Base-by-base conservation (phyloP, 192 early-diverging fungal genomes). In the Gamsiella multidivaricata region DNA sequence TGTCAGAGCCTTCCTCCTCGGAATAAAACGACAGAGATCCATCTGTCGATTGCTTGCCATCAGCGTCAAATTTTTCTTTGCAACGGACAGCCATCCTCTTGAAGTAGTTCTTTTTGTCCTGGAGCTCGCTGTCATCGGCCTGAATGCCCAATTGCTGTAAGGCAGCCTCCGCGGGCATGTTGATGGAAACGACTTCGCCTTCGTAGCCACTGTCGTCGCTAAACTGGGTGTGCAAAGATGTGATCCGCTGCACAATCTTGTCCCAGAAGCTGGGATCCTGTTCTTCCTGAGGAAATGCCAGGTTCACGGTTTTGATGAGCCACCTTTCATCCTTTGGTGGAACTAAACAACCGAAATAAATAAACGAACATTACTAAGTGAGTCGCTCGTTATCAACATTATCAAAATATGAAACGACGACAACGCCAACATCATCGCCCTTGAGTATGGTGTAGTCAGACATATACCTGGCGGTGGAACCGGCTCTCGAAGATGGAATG, bases 291-390 rank as follows among this genome's bases (percentile, higher is more conserved):
- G 62, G 46, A 3, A 65, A 7, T 9, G 70, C 43, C 26, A 73
- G 32, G 23, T 65, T 41, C 33, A 65, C 70, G 22, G 70, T 73
- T n/a, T 65, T 64, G 26, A 73, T 50, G 7, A 73, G n/a, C 70
- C 70, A 73, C 36, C 23, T 54, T 54, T 73, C 70, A 12, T 73
- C 70, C 17, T 73, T 73, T 17, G 70, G 70, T 32, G 70, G 70
- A 53, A 73, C 70, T 73, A 60, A 4, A 28, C 9, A 8, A n/a
- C 5, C n/a, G 36, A 33, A 10, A 49, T 11, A 18, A 47, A 45
- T 25, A 18, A 32, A 45, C 23, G 34, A 32, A 14, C 2, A 37
- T 15, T 46, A 39, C 18, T 15, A 15, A 58, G n/a, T n/a, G n/a
- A n/a, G n/a, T n/a, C n/a, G n/a, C n/a, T n/a, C n/a, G n/a, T n/a